Evolutionary conservation across 768 basidiomycete genomes (phyloP), one percentile per base, ranked within the genome.

Genomic region (Tubosaeta sp.): DNA sequence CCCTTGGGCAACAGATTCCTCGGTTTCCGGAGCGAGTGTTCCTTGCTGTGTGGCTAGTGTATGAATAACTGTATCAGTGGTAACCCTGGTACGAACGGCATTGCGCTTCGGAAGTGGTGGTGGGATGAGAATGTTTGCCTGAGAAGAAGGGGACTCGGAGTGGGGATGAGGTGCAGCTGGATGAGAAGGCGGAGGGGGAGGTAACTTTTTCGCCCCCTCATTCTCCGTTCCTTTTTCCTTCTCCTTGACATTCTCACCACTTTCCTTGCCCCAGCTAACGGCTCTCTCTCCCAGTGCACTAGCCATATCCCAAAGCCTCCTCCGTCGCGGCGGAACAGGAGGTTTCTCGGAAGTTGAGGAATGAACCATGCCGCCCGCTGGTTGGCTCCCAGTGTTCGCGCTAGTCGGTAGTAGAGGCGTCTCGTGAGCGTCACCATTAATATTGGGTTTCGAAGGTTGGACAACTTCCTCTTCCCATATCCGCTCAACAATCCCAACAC

Each of bases 381-480:
- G 52, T 12, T 50, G 63, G 25, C 35, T 52, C 2, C 31, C 53
- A 3, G 47, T 14, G 19, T 31, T 16, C 5, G 29, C 17, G 11
- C 48, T n/a, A 11, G 51, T 25, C 19, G 4, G 22, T 14, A 35
- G 32, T 3, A 48, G 27, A 22, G 42, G 33, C 1, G 32, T 26
- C 16, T 50, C 51, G 22, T 17, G 38, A 39, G 51, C 38, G 22
- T 55, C 48, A 5, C 46, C 46, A 53, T 55, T 64, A 13, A 50
- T 51, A n/a, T 57, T 59, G 41, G 57, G 59, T 33, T 59, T 61
- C 1, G 63, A 60, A 2, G 74, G 64, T 10, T 74, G 72, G 3
- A 67, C 58, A 6, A 79, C 60, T 51, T 86, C 89, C 56, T 95
- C 93, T 51, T 91, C 87, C 94, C 94, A 97, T 6, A 95, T 74